Percentiles rank a stretch among this genome's conserved stretches.
phyloP scores from a whole-genome alignment of 1,284 basidiomycete genomes.

The Lentinus polychrous region DNA sequence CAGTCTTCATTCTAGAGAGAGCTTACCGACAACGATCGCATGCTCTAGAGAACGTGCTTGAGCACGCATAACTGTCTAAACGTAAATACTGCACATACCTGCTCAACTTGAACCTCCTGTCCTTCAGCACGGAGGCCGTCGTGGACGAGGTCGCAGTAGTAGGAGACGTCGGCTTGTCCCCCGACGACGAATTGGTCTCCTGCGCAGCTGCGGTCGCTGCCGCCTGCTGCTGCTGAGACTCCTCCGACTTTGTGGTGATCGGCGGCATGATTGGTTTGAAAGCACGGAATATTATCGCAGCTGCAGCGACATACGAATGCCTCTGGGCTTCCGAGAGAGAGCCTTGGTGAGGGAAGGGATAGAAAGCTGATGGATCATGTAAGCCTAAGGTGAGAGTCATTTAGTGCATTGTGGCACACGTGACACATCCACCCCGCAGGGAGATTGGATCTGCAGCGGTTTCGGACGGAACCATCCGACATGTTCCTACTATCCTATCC shows the following conservation, averaged over 20 bases:
- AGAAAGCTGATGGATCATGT: too few relatives aligned
- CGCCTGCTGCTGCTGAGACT: slow-evolving; percentile 5
- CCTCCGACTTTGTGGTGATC: not conserved
- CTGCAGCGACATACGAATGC: too few relatives aligned
- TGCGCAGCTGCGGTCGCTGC: slow-evolving; percentile 8
- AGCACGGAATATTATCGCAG: too few relatives aligned
- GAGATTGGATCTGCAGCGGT: too few relatives aligned
- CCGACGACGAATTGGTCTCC: too few relatives aligned
- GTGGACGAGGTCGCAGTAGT: slow-evolving; percentile 12
- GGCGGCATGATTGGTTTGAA: not conserved
- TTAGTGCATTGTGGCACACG: too few relatives aligned
- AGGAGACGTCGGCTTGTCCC: too few relatives aligned
- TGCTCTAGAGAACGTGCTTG: slow-evolving; percentile 39
- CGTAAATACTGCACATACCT: slow-evolving; percentile 39
- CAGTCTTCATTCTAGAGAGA: slow-evolving; percentile 3
- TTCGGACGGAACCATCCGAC: too few relatives aligned
- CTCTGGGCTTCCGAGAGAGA: not conserved
- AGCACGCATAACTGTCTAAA: not conserved
- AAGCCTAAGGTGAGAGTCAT: too few relatives aligned
- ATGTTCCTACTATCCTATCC: too few relatives aligned
- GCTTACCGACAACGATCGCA: slow-evolving; percentile 82
- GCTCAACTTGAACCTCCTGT: slow-evolving; percentile 77
- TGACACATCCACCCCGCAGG: too few relatives aligned
- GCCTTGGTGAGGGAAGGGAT: not conserved
- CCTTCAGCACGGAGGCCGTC: slow-evolving; percentile 47